Evolutionary conservation across 768 basidiomycete species (phyloP), one percentile per base, ranked within the genome.

Genomic region (Lactarius hatsudake): DNA sequence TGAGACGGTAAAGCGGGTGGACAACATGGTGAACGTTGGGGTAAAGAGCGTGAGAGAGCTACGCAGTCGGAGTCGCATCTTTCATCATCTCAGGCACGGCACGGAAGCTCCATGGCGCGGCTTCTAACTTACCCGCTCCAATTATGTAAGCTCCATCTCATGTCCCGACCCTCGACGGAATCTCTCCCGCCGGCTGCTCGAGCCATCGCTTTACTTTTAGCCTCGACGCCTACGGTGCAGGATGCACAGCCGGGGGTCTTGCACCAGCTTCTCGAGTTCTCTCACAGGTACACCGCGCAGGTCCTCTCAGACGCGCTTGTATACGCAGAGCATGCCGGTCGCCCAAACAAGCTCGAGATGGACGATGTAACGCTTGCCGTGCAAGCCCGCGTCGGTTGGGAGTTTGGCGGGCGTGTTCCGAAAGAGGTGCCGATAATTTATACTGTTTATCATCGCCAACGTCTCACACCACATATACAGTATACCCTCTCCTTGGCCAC

Each of bases 371-470:
- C 85, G 4, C 81, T 94, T 48, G 91, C 92, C 2, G 88, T 93
- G 5, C 93, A 94, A 76, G 91, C 92, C 7, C 87, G 93, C 64
- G 93, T 94, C 5, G 93, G 93, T 53, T 94, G 93, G 93, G 93
- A 94, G 76, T 90, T 93, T 75, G 93, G 92, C 28, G 93, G 93
- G 7, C 83, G 92, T 45, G 86, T 94, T 34, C 93, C 93, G 3
- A 94, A 94, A 78, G 93, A 94, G 86, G 93, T 94, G 64, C 34
- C 23, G 23, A 51, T 51, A 26, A 23, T 8, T 3, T 13, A 12
- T 38, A 38, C 12, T 38, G 0, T 38, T 38, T 51, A 30, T 13
- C 12, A 8, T 51, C 10, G 3, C 45, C 45, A 23, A 26, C 6
- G 23, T 51, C 48, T 51, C 23, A 51, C 48, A 26, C 12, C 5